Base-by-base conservation (phyloP, 163 green algal genomes). In the Volvox carteri region DNA sequence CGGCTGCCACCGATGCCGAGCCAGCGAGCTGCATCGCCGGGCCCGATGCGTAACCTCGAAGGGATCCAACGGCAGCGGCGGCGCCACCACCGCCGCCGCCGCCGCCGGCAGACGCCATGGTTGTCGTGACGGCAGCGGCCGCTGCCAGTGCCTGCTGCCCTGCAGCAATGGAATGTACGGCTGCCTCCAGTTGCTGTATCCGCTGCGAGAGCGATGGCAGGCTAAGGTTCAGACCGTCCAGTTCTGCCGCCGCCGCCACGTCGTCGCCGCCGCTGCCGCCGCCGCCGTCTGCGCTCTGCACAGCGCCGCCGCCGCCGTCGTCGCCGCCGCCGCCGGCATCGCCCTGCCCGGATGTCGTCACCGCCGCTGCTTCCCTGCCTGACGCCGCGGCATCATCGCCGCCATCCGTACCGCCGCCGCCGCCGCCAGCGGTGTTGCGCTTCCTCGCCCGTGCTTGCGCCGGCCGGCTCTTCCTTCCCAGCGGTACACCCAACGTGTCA, bases 111-210 rank as follows among this genome's bases (percentile, higher is more conserved):
- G 50, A 18, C 50, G 58, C 18, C 25, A 54, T 39, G 21, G 50
- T 37, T 18, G 76, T 62, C 48, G 54, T 73, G 5, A 67, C 79
- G 2, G 79, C 79, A n/a, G 79, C 80, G 42, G 80, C 80, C 30
- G 80, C 80, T 46, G 46, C 30, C 80, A 87, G 33, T 4, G 80
- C 80, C 44, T 76, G 80, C 80, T 87, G 80, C 0, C 80, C 65
- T 1, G 80, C 42, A 0, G 46, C 33, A 30, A 79, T 70, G 0
- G 44, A 52, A 21, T 79, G 65, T 33, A 87, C 80, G 46, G 44
- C 46, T n/a, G 80, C 65, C n/a, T 87, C 80, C 46, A 87, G 42
- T 44, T 79, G 80, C 46, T 87, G 65, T 42, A 87, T 33, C 44
- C 80, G 80, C 30, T 79, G 46, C 33, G 42, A 30, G 0, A 87